Evolutionary conservation across 495 filamentous ascomycete genomes (phyloP).

Genomic region (Aspergillus cristatus): DNA sequence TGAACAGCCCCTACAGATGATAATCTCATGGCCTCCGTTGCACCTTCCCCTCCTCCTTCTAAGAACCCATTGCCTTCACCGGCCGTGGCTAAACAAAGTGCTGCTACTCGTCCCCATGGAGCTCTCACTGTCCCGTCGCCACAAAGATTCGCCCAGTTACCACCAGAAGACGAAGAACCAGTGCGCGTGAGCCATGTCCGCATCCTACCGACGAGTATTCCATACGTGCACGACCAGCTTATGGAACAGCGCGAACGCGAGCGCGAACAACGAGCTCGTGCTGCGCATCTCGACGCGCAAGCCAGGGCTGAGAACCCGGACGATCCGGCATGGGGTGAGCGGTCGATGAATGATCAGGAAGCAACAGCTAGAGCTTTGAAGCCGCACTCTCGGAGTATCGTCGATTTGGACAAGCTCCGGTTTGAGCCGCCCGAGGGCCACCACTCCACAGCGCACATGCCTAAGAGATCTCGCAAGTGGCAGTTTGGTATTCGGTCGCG

Average conservation of each 20-base stretch:
- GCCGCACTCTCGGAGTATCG: constrained; percentile 60
- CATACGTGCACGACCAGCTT: constrained; percentile 78
- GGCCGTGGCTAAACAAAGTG: constrained; percentile 13
- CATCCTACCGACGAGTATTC: constrained; percentile 81
- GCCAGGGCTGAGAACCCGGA: constrained; percentile 31
- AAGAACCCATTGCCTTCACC: constrained; percentile 12
- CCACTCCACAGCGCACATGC: constrained; percentile 45
- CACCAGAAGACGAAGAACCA: constrained; percentile 20
- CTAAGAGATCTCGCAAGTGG: constrained; percentile 76
- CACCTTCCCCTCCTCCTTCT: constrained; percentile 15
- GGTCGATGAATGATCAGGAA: constrained; percentile 64
- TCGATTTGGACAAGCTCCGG: constrained; percentile 46
- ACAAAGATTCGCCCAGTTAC: constrained; percentile 11
- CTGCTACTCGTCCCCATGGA: constrained; percentile 16
- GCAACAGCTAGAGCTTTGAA: constrained; percentile 68
- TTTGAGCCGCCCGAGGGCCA: constrained; percentile 60
- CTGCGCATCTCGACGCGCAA: constrained; percentile 16
- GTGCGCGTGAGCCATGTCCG: constrained; percentile 66
- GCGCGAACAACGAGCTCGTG: constrained; percentile 22
- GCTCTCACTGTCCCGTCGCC: constrained; percentile 9
- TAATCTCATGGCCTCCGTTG: constrained; percentile 22
- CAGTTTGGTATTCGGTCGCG: constrained; percentile 94
- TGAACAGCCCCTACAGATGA: constrained; percentile 33
- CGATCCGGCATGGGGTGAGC: constrained; percentile 39
- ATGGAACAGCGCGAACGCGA: constrained; percentile 64